Evolutionary conservation across 2,329 filamentous ascomycete genomes (phyloP), one percentile per base, ranked within the genome.

Genomic region (Penicillium sp.): DNA sequence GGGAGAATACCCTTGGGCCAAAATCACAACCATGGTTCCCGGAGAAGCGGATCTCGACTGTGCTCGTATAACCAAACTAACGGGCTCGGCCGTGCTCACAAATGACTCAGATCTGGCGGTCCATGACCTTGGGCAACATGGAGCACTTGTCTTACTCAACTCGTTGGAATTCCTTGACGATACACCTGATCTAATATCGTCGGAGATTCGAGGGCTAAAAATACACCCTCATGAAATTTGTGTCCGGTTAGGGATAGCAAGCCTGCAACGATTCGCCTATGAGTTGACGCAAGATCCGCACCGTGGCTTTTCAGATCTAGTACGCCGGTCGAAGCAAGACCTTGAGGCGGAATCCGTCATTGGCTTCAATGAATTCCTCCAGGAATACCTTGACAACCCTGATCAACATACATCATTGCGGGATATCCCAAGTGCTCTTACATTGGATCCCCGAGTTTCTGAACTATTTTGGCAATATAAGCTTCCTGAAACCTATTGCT

Each of bases 21-120:
- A 69, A 2, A 65, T 76, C 6, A 81, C 80, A 0, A 75, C 80
- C 25, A 80, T 95, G 13, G 88, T 96, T 0, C 87, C 91, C 0
- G 92, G 90, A 0, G 93, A 98, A 75, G 93, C 93, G 1, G 93
- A 98, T 69, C 75, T 81, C 25, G 95, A 86, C 75, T 96, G 92
- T 71, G 92, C 91, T 3, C 75, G 81, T 14, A 80, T 86, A 53
- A 81, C 90, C 7, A 80, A 79, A n/a, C 61, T 77, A 2, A 69
- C 79, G 29, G 85, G 84, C 0, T 77, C 80, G 1, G 82, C 92
- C 14, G 78, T 87, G 27, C 75, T 97, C 7, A 96, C 92, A 0
- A 88, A 86, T n/a, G 93, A 98, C 67, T 96, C 92, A 0, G 93
- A 98, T 69, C 80, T 97, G 9, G 78, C 96, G 0, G 81, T 93